Evolutionary conservation across 345 rosid species (phyloP), one percentile per base, ranked within the genome.

Genomic region (Rhizophora apiculata): DNA sequence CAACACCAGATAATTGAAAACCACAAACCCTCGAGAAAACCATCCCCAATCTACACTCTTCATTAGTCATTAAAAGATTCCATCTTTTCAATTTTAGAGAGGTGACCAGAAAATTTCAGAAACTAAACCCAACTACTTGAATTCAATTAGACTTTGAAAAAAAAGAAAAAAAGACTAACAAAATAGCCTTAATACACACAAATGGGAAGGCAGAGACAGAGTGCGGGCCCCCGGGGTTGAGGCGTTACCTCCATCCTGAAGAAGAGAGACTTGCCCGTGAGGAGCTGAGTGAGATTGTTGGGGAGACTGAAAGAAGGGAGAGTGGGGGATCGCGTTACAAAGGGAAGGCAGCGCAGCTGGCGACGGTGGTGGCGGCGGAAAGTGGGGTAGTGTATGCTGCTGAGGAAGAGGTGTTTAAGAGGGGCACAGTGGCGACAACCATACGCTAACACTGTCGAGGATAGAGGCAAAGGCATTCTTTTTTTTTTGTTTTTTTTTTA

Each of bases 161-260:
- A 39, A 8, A 39, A 2, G 2, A 39, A 39, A 10, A 10, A 39
- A 39, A 10, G 0, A 39, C 16, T 10, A 39, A 11, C 48, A 2
- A 39, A 39, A 34, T 4, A 39, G 48, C 15, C 15, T 39, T 11
- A 39, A 39, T 39, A 11, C 16, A 11, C 48, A 39, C 15, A 39
- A 11, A 39, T 39, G 16, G 48, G 26, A 55, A 22, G 29, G 59
- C 29, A 22, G 11, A 22, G 59, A 26, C 59, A 22, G 15, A 55
- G 59, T 10, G 32, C 52, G 16, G 26, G 43, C 6, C 20, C 6
- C 21, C 26, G 21, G 34, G 27, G 8, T 8, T 15, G n/a, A 19
- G 4, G n/a, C 20, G 36, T 39, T 79, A 92, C 98, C 98, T 89
- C 89, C 98, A 89, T 92, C 78, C 68, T 64, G 75, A 72, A 81